phyloP scores from a whole-genome alignment of 495 filamentous ascomycete species.

The Thermochaetoides thermophila region DNA sequence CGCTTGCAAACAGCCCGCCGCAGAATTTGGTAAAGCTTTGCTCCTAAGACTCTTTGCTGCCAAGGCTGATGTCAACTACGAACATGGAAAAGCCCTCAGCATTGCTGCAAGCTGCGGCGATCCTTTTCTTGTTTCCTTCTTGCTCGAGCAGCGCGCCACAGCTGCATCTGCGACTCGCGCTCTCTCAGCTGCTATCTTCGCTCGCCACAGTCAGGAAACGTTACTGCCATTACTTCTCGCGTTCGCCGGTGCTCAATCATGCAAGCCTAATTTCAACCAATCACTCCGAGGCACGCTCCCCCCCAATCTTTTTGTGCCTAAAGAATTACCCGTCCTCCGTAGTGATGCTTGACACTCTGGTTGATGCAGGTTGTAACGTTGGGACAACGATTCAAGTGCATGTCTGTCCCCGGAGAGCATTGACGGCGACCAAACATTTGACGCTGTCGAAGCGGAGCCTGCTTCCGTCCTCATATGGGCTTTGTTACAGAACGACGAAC shows the following conservation, averaged over 20 bases:
- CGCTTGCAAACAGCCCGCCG: constrained; percentile 12
- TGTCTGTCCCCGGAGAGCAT: constrained; percentile 1
- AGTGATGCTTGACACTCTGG: constrained; percentile 9
- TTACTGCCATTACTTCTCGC: constrained; percentile 10
- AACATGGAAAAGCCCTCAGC: constrained; percentile 26
- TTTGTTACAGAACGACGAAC: constrained; percentile 23
- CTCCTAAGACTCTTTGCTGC: constrained; percentile 22
- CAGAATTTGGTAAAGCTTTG: constrained; percentile 17
- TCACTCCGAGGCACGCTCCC: constrained; percentile 15
- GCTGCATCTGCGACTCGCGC: constrained; percentile 20
- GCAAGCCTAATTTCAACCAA: constrained; percentile 8
- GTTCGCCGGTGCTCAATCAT: constrained; percentile 5
- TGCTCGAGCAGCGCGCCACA: constrained; percentile 21
- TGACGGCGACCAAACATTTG: constrained; percentile 8
- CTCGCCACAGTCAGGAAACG: constrained; percentile 9
- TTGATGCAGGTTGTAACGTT: constrained; percentile 11
- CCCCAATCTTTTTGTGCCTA: constrained; percentile 14
- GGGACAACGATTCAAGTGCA: constrained; percentile 11
- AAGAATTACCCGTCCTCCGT: constrained; percentile 14
- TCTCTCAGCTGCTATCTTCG: constrained; percentile 19
- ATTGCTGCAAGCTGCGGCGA: constrained; percentile 25
- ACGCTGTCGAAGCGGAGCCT: constrained; percentile 16
- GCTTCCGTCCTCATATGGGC: constrained; percentile 29
- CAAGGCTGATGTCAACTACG: constrained; percentile 26
- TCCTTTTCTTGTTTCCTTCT: constrained; percentile 17